Percentiles rank a stretch among this genome's conserved stretches.
These are phyloP conservation scores for Quillaja saponaria DNA, from an alignment of 306 rosid genomes.

Conservation along the genomic window DNA sequence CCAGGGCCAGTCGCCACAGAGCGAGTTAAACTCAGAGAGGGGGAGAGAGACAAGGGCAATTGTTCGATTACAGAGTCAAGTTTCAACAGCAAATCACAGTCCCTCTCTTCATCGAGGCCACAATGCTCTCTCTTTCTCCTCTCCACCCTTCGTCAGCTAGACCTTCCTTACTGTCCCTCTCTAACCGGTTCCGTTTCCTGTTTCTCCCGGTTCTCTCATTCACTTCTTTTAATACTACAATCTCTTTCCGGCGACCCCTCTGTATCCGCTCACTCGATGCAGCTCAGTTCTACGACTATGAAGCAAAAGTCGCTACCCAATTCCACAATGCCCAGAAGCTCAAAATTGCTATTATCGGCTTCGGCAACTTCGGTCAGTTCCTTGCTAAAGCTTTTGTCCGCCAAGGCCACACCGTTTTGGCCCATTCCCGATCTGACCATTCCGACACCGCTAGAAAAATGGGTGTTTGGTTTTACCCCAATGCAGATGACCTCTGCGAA, in stretches of 20 bases:
- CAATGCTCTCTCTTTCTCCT: slow-evolving; percentile 43
- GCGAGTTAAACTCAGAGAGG: no score
- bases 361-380: slow-evolving; percentile 82
- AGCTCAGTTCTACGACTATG: slow-evolving; percentile 68
- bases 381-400: slow-evolving; percentile 60
- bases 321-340: slow-evolving; percentile 48
- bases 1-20: no score
- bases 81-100: no score
- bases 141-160: slow-evolving; percentile 16
- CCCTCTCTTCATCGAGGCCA: no score
- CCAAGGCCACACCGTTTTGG: slow-evolving; percentile 77
- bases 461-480: slow-evolving; percentile 54
- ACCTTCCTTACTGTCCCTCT: not conserved
- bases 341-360: slow-evolving; percentile 68
- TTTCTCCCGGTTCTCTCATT: slow-evolving; percentile 6
- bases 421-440: slow-evolving; percentile 69
- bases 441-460: slow-evolving; percentile 41
- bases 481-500: slow-evolving; percentile 77
- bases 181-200: slow-evolving; percentile 8
- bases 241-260: slow-evolving; percentile 27
- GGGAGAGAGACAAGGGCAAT: no score
- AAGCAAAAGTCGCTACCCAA: slow-evolving; percentile 55
- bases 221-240: not conserved
- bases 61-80: no score
- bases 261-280: slow-evolving; percentile 64